phyloP scores from a whole-genome alignment of 306 rosid species.

The Albizia julibrissin region DNA sequence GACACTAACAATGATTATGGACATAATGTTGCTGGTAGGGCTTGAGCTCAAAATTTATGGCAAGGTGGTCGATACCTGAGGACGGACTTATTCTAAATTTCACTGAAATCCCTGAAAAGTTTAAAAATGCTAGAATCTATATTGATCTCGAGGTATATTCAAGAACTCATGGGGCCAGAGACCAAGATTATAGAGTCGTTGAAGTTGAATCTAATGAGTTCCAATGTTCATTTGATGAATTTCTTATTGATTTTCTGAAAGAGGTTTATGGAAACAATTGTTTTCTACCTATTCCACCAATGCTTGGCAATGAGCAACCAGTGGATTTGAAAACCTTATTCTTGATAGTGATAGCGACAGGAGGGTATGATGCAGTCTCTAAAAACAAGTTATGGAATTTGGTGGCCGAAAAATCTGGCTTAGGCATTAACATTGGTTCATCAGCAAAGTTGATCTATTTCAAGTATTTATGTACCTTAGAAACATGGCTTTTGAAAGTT shows the following conservation, averaged over 20 bases:
- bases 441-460: constrained; percentile 51
- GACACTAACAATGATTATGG: constrained; percentile 3
- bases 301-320: constrained; percentile 49
- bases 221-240: constrained; percentile 46
- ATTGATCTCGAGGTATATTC: constrained; percentile 36
- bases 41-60: constrained; percentile 52
- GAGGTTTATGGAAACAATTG: constrained; percentile 32
- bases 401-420: constrained; percentile 61
- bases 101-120: constrained; percentile 15
- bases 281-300: constrained; percentile 45
- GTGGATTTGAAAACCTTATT: constrained; percentile 64
- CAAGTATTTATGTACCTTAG: constrained; percentile 57
- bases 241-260: constrained; percentile 30
- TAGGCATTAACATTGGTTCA: constrained; percentile 43
- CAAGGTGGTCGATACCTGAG: constrained; percentile 51
- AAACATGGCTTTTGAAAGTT: constrained; percentile 42
- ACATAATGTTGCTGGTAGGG: constrained; percentile 42
- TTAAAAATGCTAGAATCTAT: constrained; percentile 1
- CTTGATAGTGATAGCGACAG: constrained; percentile 56
- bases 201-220: constrained; percentile 19
- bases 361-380: constrained; percentile 56
- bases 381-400: constrained; percentile 53
- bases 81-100: constrained; percentile 31
- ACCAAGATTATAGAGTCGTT: background rate
- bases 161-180: background rate